These are phyloP conservation scores for Austropuccinia psidii DNA, from an alignment of 1,284 basidiomycete genomes.

Conservation along the genomic window DNA sequence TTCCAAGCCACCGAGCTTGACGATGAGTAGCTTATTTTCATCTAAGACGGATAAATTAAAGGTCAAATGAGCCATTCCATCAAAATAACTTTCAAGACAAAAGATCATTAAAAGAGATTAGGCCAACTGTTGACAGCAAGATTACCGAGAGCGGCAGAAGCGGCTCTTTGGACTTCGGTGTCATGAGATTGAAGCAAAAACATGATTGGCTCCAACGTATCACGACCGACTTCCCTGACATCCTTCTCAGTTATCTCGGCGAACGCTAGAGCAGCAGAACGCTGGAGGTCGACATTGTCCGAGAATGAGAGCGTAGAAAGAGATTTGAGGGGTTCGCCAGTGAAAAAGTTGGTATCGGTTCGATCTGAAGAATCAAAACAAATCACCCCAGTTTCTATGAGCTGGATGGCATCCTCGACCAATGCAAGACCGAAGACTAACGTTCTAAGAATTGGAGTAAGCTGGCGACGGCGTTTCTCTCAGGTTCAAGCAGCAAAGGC, in stretches of 20 bases:
- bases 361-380: conserved; percentile 41
- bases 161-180: conserved; percentile 95
- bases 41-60: conserved; percentile 53
- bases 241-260: conserved; percentile 99
- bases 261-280: conserved; percentile 94
- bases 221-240: conserved; percentile 88
- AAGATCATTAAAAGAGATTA: not conserved
- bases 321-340: conserved; percentile 80
- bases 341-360: conserved; percentile 50
- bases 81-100: not conserved
- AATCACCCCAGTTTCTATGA: not conserved
- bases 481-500: conserved; percentile 90
- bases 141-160: conserved; percentile 96
- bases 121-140: conserved; percentile 90
- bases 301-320: conserved; percentile 96
- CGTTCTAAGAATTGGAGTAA: conserved; percentile 96
- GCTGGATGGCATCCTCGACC: not conserved
- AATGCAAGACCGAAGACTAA: conserved; percentile 51
- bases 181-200: conserved; percentile 97
- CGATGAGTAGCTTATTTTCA: conserved; percentile 98
- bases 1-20: conserved; percentile 94
- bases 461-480: conserved; percentile 96
- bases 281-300: conserved; percentile 98
- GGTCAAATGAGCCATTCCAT: conserved; percentile 37
- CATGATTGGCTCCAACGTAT: conserved; percentile 96